phyloP scores from a whole-genome alignment of 352 stramenopile genomes.

The Saprolegnia diclina region DNA sequence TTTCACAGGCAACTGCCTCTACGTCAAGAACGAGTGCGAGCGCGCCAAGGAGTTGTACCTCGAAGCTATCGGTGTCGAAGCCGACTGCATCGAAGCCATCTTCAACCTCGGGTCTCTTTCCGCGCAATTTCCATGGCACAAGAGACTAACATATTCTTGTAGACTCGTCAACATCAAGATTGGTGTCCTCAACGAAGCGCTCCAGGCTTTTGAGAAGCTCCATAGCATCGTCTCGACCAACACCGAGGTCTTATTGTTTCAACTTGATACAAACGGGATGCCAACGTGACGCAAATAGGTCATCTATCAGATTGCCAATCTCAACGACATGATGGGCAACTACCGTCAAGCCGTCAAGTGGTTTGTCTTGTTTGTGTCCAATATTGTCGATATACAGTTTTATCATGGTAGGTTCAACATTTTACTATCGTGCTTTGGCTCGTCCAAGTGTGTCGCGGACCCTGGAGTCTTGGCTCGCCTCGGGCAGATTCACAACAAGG shows the following conservation, averaged over 20 bases:
- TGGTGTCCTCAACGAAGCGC: constrained; percentile 82
- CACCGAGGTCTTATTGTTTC: constrained; percentile 33
- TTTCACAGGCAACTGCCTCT: constrained; percentile 89
- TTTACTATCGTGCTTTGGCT: constrained; percentile 86
- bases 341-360: constrained; percentile 88
- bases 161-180: constrained; percentile 81
- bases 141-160: background rate
- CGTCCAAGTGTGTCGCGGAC: constrained; percentile 62
- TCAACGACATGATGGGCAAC: constrained; percentile 90
- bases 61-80: constrained; percentile 92
- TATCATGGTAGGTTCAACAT: constrained; percentile 92
- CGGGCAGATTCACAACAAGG: constrained; percentile 92
- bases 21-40: constrained; percentile 89
- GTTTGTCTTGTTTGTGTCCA: constrained; percentile 32
- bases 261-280: background rate
- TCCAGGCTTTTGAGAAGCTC: constrained; percentile 96
- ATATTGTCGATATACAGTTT: too few relatives aligned
- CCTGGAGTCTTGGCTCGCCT: constrained; percentile 79
- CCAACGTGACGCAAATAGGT: constrained; percentile 35
- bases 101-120: constrained; percentile 89
- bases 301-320: constrained; percentile 94
- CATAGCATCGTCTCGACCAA: constrained; percentile 93
- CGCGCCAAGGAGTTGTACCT: constrained; percentile 94
- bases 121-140: constrained; percentile 42
- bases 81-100: constrained; percentile 93